phyloP scores from a whole-genome alignment of 176 grass and related monocot genomes.

The Rhynchospora tenuis region DNA sequence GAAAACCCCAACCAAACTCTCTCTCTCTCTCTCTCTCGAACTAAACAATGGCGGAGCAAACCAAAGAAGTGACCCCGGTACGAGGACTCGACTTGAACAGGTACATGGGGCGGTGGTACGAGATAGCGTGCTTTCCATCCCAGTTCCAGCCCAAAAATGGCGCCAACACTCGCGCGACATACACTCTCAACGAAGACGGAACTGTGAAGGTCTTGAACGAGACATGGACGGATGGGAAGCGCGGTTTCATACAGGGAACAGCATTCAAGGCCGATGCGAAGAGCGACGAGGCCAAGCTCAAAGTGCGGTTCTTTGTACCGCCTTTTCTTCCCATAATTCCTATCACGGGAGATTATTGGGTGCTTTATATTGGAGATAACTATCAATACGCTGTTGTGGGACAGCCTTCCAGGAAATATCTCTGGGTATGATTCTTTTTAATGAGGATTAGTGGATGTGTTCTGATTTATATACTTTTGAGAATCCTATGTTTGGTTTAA shows the following conservation, averaged over 20 bases:
- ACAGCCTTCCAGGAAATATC: slow-evolving; percentile 73
- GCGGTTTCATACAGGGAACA: slow-evolving; percentile 56
- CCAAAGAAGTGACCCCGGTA: slow-evolving; percentile 33
- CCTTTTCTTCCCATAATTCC: slow-evolving; percentile 76
- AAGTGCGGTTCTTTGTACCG: slow-evolving; percentile 67
- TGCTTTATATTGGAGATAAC: slow-evolving; percentile 56
- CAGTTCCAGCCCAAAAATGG: slow-evolving; percentile 61
- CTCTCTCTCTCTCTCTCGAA: not conserved
- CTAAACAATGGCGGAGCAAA: slow-evolving; percentile 17
- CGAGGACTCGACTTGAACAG: slow-evolving; percentile 49
- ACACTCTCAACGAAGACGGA: slow-evolving; percentile 43
- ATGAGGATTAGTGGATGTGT: not conserved
- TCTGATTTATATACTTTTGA: not conserved
- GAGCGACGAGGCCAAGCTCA: slow-evolving; percentile 74
- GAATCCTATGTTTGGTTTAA: not conserved
- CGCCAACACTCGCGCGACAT: slow-evolving; percentile 59
- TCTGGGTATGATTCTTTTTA: slow-evolving; percentile 46
- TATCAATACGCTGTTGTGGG: slow-evolving; percentile 82
- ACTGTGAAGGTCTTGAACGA: slow-evolving; percentile 68
- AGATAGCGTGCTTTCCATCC: slow-evolving; percentile 71
- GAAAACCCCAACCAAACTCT: not conserved
- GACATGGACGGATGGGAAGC: slow-evolving; percentile 69
- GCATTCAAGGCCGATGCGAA: slow-evolving; percentile 39
- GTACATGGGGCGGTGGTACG: slow-evolving; percentile 79
- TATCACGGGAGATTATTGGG: slow-evolving; percentile 84